Percentiles rank a stretch among this genome's conserved stretches.
These are phyloP conservation scores for Cavenderia fasciculata DNA, from an alignment of 78 protist genomes.

Conservation along the genomic window DNA sequence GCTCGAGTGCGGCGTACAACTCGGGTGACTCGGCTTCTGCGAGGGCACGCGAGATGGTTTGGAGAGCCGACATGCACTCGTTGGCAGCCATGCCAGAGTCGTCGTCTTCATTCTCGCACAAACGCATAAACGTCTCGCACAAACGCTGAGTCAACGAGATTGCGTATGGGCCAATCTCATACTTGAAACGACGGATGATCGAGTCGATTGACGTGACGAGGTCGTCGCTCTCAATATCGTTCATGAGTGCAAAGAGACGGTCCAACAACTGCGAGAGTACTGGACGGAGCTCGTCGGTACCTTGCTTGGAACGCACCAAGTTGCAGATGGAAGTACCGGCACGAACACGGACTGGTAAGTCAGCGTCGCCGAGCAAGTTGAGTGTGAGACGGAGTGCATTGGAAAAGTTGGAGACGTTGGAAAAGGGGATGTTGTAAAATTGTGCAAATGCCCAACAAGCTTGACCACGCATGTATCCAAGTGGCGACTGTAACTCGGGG, in stretches of 20 bases:
- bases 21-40: conserved; percentile 47
- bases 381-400: conserved; percentile 29
- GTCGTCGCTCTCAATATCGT: conserved; percentile 80
- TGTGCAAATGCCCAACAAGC: conserved; percentile 33
- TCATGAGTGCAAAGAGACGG: conserved; percentile 72
- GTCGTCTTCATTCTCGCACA: conserved; percentile 6
- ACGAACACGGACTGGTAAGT: conserved; percentile 80
- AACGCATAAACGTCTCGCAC: conserved; percentile 33
- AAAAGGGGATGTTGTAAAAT: conserved; percentile 62
- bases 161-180: conserved; percentile 78
- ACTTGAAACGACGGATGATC: conserved; percentile 64
- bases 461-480: conserved; percentile 56
- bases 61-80: conserved; percentile 38
- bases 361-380: conserved; percentile 49
- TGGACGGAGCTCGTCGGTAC: conserved; percentile 52
- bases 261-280: conserved; percentile 72
- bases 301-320: conserved; percentile 50
- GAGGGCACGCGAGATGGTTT: conserved; percentile 28
- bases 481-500: conserved; percentile 55
- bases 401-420: conserved; percentile 19
- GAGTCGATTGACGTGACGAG: conserved; percentile 63
- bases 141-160: neutral
- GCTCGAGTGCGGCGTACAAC: conserved; percentile 35
- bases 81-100: conserved; percentile 4
- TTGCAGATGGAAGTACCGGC: conserved; percentile 72